Evolutionary conservation across 1,139 yeast genomes (phyloP).

Genomic region (Scheffersomyces insectosa): DNA sequence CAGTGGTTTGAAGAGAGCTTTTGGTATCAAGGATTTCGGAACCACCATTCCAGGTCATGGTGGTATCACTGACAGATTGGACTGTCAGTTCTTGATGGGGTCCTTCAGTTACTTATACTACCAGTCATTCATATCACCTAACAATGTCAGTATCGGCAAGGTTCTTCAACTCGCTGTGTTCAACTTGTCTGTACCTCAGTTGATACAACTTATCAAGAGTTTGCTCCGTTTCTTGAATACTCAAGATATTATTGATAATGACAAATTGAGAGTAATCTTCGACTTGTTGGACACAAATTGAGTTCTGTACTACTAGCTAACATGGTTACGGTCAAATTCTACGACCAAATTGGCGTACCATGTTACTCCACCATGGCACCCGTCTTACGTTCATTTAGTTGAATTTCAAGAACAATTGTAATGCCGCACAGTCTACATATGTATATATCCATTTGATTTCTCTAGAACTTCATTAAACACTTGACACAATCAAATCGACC

Average conservation of each 20-base stretch:
- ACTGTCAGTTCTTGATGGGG: constrained; percentile 98
- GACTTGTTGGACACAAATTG: constrained; percentile 24
- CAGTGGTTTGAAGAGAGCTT: constrained; percentile 95
- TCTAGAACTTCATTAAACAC: too few species aligned
- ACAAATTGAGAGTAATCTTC: constrained; percentile 25
- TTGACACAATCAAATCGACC: too few species aligned
- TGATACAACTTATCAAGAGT: constrained; percentile 60
- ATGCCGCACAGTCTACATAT: too few species aligned
- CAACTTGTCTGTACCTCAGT: constrained; percentile 67
- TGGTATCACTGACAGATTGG: constrained; percentile 96
- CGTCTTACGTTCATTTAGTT: too few species aligned
- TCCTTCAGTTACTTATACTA: constrained; percentile 89
- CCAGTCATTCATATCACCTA: constrained; percentile 83
- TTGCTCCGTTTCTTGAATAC: constrained; percentile 64
- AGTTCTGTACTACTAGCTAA: background rate
- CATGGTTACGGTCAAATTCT: constrained; percentile 1
- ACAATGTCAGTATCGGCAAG: constrained; percentile 69
- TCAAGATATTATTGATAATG: constrained; percentile 46
- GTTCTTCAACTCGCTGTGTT: constrained; percentile 75
- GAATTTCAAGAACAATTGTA: too few species aligned
- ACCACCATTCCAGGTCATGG: constrained; percentile 98
- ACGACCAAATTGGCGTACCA: too few species aligned
- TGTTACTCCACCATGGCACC: too few species aligned
- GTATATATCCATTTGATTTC: too few species aligned
- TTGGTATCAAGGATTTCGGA: constrained; percentile 90